phyloP scores from a whole-genome alignment of 176 grass and related monocot genomes.

The Musa beccarii region DNA sequence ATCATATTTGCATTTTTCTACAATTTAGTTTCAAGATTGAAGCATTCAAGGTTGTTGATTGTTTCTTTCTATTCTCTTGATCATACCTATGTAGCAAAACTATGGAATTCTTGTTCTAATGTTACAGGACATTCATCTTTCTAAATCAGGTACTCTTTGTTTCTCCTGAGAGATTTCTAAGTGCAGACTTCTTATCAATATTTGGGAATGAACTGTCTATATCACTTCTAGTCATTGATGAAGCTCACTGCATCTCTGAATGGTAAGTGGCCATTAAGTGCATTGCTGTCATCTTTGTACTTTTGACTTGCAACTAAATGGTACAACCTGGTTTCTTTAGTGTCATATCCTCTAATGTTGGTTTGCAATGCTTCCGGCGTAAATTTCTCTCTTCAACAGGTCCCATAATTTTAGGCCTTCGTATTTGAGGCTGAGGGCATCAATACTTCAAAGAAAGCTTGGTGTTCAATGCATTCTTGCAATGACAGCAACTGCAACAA shows the following conservation, averaged over 20 bases:
- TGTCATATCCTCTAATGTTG: constrained; percentile 1
- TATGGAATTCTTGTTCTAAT: not conserved
- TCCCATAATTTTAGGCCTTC: constrained; percentile 98
- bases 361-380: constrained; percentile 11
- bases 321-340: constrained; percentile 16
- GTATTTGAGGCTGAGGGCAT: constrained; percentile 84
- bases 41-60: not conserved
- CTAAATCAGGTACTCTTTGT: constrained; percentile 81
- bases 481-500: constrained; percentile 95
- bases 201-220: constrained; percentile 55
- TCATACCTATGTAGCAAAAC: not conserved
- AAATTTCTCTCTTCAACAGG: constrained; percentile 41
- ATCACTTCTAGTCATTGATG: constrained; percentile 91
- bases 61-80: not conserved
- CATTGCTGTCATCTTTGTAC: not conserved
- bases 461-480: constrained; percentile 81
- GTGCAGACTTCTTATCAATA: constrained; percentile 64
- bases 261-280: constrained; percentile 48
- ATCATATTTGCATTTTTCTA: not conserved
- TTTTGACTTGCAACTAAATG: constrained; percentile 1
- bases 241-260: constrained; percentile 99
- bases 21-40: not conserved
- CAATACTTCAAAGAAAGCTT: constrained; percentile 64
- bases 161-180: constrained; percentile 97
- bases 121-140: constrained; percentile 9